phyloP scores from a whole-genome alignment of 2,329 filamentous ascomycete species.

The Knufia petricola region DNA sequence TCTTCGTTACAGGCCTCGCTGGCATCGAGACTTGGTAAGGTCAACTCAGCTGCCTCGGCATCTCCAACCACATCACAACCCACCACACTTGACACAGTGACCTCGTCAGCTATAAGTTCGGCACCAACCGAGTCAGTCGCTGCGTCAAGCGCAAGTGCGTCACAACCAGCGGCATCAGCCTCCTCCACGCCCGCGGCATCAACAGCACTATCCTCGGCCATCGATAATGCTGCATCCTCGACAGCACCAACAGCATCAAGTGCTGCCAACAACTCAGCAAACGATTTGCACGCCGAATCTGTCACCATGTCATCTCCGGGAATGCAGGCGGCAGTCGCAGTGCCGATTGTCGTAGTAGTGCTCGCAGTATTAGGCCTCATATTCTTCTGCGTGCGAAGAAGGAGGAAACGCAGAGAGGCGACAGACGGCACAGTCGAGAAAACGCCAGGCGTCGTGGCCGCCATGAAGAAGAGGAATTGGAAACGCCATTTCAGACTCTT shows the following conservation, averaged over 20 bases:
- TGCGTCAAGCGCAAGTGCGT: neutral
- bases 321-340: conserved; percentile 21
- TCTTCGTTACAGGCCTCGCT: neutral
- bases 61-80: neutral
- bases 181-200: neutral
- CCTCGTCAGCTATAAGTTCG: neutral
- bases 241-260: conserved; percentile 1
- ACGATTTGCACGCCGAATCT: conserved; percentile 12
- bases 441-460: conserved; percentile 13
- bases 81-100: conserved; percentile 4
- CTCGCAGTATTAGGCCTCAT: conserved; percentile 14
- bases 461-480: conserved; percentile 18
- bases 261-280: conserved; percentile 2
- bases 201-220: neutral
- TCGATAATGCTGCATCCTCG: neutral
- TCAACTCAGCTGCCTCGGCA: neutral
- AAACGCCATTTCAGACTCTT: conserved; percentile 21
- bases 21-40: neutral
- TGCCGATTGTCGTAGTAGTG: conserved; percentile 19
- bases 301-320: conserved; percentile 19
- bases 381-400: conserved; percentile 18
- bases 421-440: conserved; percentile 11
- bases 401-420: conserved; percentile 12
- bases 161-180: neutral
- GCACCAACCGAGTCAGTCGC: neutral